phyloP scores from a whole-genome alignment of 768 basidiomycete species.

The Suillus tomentosus region DNA sequence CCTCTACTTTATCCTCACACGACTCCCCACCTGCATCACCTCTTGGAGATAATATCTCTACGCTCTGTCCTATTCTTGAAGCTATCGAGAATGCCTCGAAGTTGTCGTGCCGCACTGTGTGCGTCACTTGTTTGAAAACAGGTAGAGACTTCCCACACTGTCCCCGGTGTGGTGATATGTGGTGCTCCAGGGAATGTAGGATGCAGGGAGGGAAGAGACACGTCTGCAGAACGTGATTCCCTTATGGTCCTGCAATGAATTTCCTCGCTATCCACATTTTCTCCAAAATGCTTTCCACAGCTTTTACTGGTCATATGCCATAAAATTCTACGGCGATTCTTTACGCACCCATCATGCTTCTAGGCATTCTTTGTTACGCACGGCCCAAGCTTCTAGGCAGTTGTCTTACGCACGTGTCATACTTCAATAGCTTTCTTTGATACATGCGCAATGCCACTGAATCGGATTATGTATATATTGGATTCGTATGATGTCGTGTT shows the following conservation, averaged over 20 bases:
- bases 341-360: neutral
- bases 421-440: neutral
- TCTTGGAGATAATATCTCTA: slow-evolving; percentile 17
- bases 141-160: slow-evolving; percentile 66
- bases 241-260: neutral
- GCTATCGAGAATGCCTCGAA: slow-evolving; percentile 54
- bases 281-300: neutral
- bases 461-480: neutral
- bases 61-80: slow-evolving; percentile 48
- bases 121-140: slow-evolving; percentile 53
- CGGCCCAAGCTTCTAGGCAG: neutral
- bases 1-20: slow-evolving; percentile 23
- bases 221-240: slow-evolving; percentile 34
- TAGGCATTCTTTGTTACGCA: neutral
- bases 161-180: slow-evolving; percentile 55
- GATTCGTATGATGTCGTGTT: neutral
- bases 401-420: neutral
- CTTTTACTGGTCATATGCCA: neutral
- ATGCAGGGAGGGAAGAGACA: slow-evolving; percentile 55
- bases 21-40: slow-evolving; percentile 22
- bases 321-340: neutral
- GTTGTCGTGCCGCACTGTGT: slow-evolving; percentile 44
- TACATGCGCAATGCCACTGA: neutral
- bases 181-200: slow-evolving; percentile 68
- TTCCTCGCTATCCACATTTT: no score